Percentiles rank a stretch among this genome's conserved stretches.
Evolutionary conservation across 1,284 basidiomycete genomes (phyloP).

Genomic region (Termitomyces sp.): DNA sequence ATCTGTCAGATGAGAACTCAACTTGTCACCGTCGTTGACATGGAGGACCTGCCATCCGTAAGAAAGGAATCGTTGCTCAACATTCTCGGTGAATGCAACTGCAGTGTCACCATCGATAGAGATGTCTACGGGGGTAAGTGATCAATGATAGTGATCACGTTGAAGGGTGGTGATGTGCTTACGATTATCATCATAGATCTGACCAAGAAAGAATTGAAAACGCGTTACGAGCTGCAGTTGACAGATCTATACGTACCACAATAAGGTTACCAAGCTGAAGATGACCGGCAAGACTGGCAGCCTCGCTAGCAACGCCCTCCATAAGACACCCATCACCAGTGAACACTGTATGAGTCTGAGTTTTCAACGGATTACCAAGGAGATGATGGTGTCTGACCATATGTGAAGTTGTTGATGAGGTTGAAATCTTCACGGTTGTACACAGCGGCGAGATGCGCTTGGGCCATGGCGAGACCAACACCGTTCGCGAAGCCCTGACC

Average conservation of each 20-base stretch:
- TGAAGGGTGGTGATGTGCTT: conserved; percentile 23
- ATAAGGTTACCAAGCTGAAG: conserved; percentile 91
- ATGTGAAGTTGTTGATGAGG: conserved; percentile 88
- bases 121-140: conserved; percentile 59
- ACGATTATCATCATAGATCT: conserved; percentile 92
- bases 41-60: conserved; percentile 94
- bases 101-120: conserved; percentile 94
- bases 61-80: conserved; percentile 80
- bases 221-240: conserved; percentile 1
- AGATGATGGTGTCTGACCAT: conserved; percentile 46
- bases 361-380: conserved; percentile 8
- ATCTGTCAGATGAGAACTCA: conserved; percentile 20
- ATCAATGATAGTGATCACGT: neutral
- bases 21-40: conserved; percentile 81
- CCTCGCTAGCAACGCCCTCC: conserved; percentile 92
- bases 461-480: conserved; percentile 90
- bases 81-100: conserved; percentile 92
- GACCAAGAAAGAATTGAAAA: conserved; percentile 4
- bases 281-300: conserved; percentile 89
- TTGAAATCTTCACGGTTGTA: conserved; percentile 88
- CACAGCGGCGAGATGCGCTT: conserved; percentile 82
- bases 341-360: conserved; percentile 55
- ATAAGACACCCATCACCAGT: conserved; percentile 93
- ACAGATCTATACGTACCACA: conserved; percentile 49
- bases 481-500: conserved; percentile 93